Base-by-base conservation (phyloP, 2,329 filamentous ascomycete species). In the Cladosporium sp. region DNA sequence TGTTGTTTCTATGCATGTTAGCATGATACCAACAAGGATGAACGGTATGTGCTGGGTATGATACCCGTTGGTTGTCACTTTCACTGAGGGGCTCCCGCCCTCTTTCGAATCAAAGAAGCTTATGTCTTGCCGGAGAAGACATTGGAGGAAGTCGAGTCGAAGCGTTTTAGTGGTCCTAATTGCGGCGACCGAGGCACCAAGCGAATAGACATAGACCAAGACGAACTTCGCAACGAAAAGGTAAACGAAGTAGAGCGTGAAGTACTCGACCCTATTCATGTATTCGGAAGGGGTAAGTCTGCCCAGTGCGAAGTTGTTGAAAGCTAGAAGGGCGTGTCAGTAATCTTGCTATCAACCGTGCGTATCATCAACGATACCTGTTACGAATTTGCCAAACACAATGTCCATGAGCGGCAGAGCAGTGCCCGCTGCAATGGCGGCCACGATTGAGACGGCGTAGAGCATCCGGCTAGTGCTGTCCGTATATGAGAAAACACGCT, bases 161-260 rank as follows among this genome's bases (percentile, higher is more conserved):
- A 79, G 71, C 44, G 76, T 82, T 65, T 83, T 81, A 2, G 84
- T 84, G 3, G 84, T 83, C 11, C 84, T 78, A 62, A 83, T 82
- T 2, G 84, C 83, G 4, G 83, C 78, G 47, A 85, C 82, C 2
- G 82, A 85, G 24, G 86, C 72, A 36, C 72, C 72, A 2, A 80
- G 71, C 21, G 68, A 72, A 68, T 44, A 67, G 67, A 88, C 79
- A 68, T 91, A 92, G 67, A 85, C 86, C 49, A 91, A 78, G 21
- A 79, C 73, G 70, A 91, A 88, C 58, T 89, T 87, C 15, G 80
- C 89, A 49, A 92, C 77, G 75, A 92, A 93, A 7, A 93, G 80
- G 65, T 87, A 87, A 64, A 92, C 85, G 72, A 92, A 87, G 76
- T 88, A 91, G 0, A 93, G 78, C 1, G 85, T 87, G 67, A 74